Evolutionary conservation across 345 rosid species (phyloP), one percentile per base, ranked within the genome.

Genomic region (Ailanthus altissimus): DNA sequence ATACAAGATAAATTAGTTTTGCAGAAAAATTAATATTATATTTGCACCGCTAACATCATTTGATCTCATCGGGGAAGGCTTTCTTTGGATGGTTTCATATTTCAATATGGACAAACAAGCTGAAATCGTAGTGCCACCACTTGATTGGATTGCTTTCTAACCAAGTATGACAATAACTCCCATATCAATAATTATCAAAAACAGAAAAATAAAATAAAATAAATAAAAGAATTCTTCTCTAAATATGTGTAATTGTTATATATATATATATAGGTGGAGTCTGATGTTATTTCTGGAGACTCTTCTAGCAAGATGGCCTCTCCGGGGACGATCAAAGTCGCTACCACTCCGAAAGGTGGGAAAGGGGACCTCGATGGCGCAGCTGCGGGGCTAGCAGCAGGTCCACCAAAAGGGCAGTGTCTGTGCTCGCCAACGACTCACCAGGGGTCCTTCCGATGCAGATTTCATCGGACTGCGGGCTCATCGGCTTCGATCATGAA

Each of bases 391-490:
- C 11, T 5, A 18, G 5, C 77, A 16, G 59, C 77, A 16, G 59
- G 26, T 58, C 82, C 87, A 42, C 81, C 84, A 5, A 87, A 71
- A 59, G 85, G 84, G 11, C 91, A 91, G 67, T 91, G 95, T 73
- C 40, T 91, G 70, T 91, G 95, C 83, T 91, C 95, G 0, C 95
- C 93, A 6, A 91, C 91, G 0, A 91, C 93, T 0, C 95, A 91
- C 73, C 79, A 78, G 68, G 95, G 95, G 38, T 91, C 95, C 6
- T 91, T 91, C 73, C 85, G 95, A 53, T 91, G 95, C 86, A 84
- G 84, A 75, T 81, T 85, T 43, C 93, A 91, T 68, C 88, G 95
- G 2, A 28, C 59, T 1, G 68, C 67, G 0, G 40, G 58, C 0
- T 77, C 89, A 8, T 78, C 86, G 10, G 79, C 84, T 13, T 80